Percentiles rank a stretch among this genome's conserved stretches.
Evolutionary conservation across 192 early-diverging fungal genomes (phyloP).

Genomic region (Linnemannia elongata): DNA sequence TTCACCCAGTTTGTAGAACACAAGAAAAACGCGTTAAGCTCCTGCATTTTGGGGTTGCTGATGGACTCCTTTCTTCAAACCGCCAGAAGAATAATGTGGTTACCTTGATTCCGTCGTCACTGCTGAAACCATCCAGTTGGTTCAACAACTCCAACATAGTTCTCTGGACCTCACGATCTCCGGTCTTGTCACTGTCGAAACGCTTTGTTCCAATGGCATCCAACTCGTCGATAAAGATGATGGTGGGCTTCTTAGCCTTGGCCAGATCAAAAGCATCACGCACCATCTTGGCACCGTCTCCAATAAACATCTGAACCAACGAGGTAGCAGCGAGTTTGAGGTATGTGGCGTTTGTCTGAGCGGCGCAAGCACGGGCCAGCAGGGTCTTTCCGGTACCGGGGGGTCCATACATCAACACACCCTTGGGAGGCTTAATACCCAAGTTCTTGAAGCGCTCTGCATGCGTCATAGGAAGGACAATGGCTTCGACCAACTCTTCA

Average conservation of each 20-base stretch:
- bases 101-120: conserved; percentile 97
- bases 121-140: conserved; percentile 97
- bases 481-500: conserved; percentile 88
- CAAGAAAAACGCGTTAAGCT: too few relatives aligned
- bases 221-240: conserved; percentile 99
- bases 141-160: conserved; percentile 99
- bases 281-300: conserved; percentile 97
- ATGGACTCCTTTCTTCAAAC: background rate
- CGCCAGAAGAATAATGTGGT: background rate
- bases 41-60: too few relatives aligned
- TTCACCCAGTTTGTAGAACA: conserved; percentile 12
- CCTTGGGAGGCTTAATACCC: conserved; percentile 91
- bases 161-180: conserved; percentile 98
- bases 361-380: conserved; percentile 97
- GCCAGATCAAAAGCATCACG: conserved; percentile 97
- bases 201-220: conserved; percentile 99
- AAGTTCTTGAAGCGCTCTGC: conserved; percentile 88
- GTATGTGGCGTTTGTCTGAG: conserved; percentile 95
- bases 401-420: conserved; percentile 87
- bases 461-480: conserved; percentile 90
- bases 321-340: conserved; percentile 97
- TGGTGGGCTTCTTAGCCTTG: conserved; percentile 98
- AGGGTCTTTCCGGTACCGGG: conserved; percentile 93
- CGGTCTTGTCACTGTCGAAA: conserved; percentile 96
- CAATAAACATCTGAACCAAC: conserved; percentile 97